Evolutionary conservation across 225 moss, liverwort and hornwort species (phyloP), one percentile per base, ranked within the genome.

Genomic region (Polytrichum commune): DNA sequence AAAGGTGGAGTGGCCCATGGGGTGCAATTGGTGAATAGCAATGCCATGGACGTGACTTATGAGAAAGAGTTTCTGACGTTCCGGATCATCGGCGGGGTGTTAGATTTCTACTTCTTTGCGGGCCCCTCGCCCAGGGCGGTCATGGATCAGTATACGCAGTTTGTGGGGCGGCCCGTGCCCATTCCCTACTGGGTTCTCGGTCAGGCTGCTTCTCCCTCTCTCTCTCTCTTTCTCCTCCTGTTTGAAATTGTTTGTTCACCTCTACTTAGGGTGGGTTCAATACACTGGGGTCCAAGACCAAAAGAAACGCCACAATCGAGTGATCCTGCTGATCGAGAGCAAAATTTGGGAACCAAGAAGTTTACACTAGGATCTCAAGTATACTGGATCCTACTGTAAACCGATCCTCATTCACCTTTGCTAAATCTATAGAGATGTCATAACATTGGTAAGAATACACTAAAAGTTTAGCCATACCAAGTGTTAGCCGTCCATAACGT

Each of bases 111-210:
- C 77, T 92, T 94, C 79, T 88, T 94, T 67, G 91, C 80, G 0
- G 94, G 97, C 1, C 84, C 94, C 1, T 77, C 91, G 22, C 97
- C 97, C 18, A 62, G 79, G 10, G 58, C 83, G 4, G 88, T 94
- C 9, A 70, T 92, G 72, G 92, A 92, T 32, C 94, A 97, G 79
- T 97, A 92, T 76, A 92, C 97, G 29, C 76, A 87, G 22, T 67
- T 97, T 69, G 86, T 94, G 4, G 97, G 97, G 22, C 89, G 92
- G 8, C 97, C 94, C 57, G 97, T 87, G 1, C 78, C 92, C 56
- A 97, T 97, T 85, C 97, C 94, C 22, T 97, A 82, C 82, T 97
- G 97, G 97, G 79, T 85, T 19, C 80, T 97, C 7, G 97, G 97
- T 97, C 75, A 79, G 82, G 9, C 38, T 38, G 10, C 38, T 29